These are phyloP conservation scores for Boletus reticuloceps DNA, from an alignment of 768 basidiomycete species.

Conservation along the genomic window DNA sequence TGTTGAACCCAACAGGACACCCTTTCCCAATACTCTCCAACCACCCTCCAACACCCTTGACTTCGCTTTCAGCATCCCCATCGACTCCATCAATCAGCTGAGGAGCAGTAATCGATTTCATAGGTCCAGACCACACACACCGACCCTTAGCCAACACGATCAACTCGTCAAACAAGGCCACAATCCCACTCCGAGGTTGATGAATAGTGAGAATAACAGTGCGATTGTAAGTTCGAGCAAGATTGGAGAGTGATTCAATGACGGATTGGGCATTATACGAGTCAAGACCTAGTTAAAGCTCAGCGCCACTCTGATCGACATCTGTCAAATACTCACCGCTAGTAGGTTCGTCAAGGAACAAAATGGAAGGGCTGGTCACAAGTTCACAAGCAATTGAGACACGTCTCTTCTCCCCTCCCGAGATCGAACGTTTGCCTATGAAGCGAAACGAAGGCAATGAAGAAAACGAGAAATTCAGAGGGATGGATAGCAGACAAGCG, in stretches of 20 bases:
- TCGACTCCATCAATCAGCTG: slow-evolving; percentile 6
- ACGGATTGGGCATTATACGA: slow-evolving; percentile 96
- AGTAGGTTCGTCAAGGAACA: slow-evolving; percentile 97
- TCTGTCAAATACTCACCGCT: slow-evolving; percentile 58
- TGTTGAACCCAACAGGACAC: slow-evolving; percentile 94
- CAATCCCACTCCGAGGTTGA: slow-evolving; percentile 97
- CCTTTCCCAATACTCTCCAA: slow-evolving; percentile 74
- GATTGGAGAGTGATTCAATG: slow-evolving; percentile 79
- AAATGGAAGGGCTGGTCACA: slow-evolving; percentile 92
- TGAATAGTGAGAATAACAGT: slow-evolving; percentile 98
- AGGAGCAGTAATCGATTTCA: slow-evolving; percentile 13
- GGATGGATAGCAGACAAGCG: neutral
- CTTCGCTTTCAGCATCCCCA: slow-evolving; percentile 12
- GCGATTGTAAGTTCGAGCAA: slow-evolving; percentile 86
- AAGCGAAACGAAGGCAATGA: neutral
- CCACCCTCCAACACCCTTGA: slow-evolving; percentile 48
- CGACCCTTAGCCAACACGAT: slow-evolving; percentile 84
- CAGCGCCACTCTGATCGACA: neutral
- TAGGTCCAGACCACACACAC: slow-evolving; percentile 33
- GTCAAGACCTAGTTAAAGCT: slow-evolving; percentile 64
- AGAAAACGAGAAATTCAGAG: neutral
- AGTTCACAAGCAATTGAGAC: slow-evolving; percentile 98
- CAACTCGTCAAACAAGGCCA: slow-evolving; percentile 91
- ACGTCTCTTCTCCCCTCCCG: slow-evolving; percentile 95
- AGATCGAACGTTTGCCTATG: slow-evolving; percentile 84